A percentile compares a stretch with the other conserved stretches of the same genome.
These are phyloP conservation scores for Aureobasidium sp. DNA, from an alignment of 2,329 filamentous ascomycete genomes.

Conservation along the genomic window DNA sequence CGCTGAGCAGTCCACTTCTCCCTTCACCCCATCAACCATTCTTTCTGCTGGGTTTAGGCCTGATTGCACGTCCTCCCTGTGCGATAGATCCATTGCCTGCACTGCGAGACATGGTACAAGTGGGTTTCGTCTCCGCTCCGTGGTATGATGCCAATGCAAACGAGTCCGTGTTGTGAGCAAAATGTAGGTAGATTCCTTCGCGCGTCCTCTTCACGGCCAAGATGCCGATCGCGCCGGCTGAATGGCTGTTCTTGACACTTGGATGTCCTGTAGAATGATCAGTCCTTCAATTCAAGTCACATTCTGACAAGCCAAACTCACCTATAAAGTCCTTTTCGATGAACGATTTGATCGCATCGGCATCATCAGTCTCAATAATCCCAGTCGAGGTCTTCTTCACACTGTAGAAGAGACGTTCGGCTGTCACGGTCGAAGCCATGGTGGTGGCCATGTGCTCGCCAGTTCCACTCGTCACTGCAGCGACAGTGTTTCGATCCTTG, in stretches of 20 bases:
- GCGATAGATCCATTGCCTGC: conserved; percentile 58
- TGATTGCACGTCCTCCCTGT: conserved; percentile 48
- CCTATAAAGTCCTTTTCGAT: conserved; percentile 93
- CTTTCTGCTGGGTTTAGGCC: not conserved
- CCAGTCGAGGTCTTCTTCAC: conserved; percentile 66
- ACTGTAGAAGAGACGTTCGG: conserved; percentile 82
- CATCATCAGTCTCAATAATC: conserved; percentile 44
- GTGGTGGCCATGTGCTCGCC: conserved; percentile 99
- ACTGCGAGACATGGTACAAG: conserved; percentile 89
- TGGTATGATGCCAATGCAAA: conserved; percentile 88
- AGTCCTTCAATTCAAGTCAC: conserved; percentile 8
- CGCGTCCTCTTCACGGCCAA: conserved; percentile 88
- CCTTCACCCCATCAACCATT: conserved; percentile 4
- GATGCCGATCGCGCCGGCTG: conserved; percentile 89
- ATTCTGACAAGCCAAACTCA: conserved; percentile 36
- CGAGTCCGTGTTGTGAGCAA: conserved; percentile 95
- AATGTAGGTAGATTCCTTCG: conserved; percentile 85
- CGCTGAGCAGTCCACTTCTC: not conserved
- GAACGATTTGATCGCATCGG: conserved; percentile 82
- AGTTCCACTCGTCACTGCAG: conserved; percentile 91
- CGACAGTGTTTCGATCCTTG: conserved; percentile 73
- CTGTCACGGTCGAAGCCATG: conserved; percentile 88
- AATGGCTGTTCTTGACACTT: conserved; percentile 81
- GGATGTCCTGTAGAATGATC: conserved; percentile 65
- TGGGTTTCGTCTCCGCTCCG: conserved; percentile 76